Evolutionary conservation across 108 stramenopile genomes (phyloP).

Genomic region (Seminavis robusta): DNA sequence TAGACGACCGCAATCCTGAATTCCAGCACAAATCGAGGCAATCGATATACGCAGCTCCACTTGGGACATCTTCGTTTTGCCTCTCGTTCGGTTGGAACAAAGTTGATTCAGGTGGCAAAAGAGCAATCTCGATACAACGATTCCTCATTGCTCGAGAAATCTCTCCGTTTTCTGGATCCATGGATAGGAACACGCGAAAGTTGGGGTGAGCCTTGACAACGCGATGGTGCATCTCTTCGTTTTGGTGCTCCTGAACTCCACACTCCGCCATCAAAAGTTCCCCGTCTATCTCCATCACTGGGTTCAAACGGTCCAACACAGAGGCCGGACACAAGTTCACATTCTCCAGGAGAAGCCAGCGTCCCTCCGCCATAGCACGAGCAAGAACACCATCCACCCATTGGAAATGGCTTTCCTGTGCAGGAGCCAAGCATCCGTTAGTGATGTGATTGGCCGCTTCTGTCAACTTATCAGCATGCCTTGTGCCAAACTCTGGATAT

Average conservation of each 20-base stretch:
- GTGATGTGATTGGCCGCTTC: background rate
- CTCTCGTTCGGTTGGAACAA: too few relatives aligned
- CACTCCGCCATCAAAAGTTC: constrained; percentile 91
- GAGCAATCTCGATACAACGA: constrained; percentile 92
- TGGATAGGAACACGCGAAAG: constrained; percentile 93
- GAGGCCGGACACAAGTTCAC: constrained; percentile 94
- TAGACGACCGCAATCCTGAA: too few relatives aligned
- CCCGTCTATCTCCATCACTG: constrained; percentile 93
- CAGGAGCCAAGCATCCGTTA: background rate
- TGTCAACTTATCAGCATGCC: too few relatives aligned
- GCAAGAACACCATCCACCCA: constrained; percentile 97
- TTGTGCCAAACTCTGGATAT: too few relatives aligned
- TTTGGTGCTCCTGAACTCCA: constrained; percentile 36
- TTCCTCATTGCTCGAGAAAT: constrained; percentile 99
- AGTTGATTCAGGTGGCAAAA: too few relatives aligned
- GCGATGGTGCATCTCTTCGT: constrained; percentile 19
- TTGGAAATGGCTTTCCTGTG: constrained; percentile 58
- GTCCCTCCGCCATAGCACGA: constrained; percentile 84
- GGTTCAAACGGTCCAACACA: constrained; percentile 97
- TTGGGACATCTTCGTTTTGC: too few relatives aligned
- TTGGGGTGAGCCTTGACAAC: constrained; percentile 86
- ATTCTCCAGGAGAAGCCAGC: constrained; percentile 94
- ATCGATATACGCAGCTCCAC: too few relatives aligned
- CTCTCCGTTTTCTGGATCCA: constrained; percentile 89
- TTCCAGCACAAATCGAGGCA: too few relatives aligned